These are phyloP conservation scores for Umbelopsis ramanniana DNA, from an alignment of 192 early-diverging fungal genomes.

Conservation along the genomic window DNA sequence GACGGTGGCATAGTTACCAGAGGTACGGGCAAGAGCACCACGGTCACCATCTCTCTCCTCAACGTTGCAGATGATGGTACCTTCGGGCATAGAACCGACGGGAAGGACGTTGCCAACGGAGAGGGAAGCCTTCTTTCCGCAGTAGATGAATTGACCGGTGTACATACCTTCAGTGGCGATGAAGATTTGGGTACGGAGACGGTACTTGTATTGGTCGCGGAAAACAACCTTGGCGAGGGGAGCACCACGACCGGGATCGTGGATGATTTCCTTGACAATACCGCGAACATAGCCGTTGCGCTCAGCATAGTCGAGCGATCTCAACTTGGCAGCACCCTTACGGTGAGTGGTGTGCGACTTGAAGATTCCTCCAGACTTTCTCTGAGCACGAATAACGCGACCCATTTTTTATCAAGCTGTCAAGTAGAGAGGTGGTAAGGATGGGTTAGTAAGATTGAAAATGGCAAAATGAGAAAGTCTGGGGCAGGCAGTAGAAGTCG, in stretches of 20 bases:
- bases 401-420: slow-evolving; percentile 72
- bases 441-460: background rate
- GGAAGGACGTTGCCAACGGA: slow-evolving; percentile 96
- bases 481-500: too few species aligned
- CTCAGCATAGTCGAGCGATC: slow-evolving; percentile 94
- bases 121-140: slow-evolving; percentile 95
- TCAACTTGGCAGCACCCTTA: slow-evolving; percentile 96
- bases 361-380: slow-evolving; percentile 99
- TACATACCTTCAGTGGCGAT: slow-evolving; percentile 98
- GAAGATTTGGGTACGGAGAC: slow-evolving; percentile 89
- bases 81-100: slow-evolving; percentile 93
- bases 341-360: slow-evolving; percentile 92
- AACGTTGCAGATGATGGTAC: slow-evolving; percentile 93
- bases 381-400: slow-evolving; percentile 98
- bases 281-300: slow-evolving; percentile 97
- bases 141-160: slow-evolving; percentile 99
- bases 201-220: slow-evolving; percentile 64
- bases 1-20: slow-evolving; percentile 98
- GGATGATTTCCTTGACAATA: slow-evolving; percentile 98
- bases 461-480: background rate
- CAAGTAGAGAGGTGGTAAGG: background rate
- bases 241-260: slow-evolving; percentile 97
- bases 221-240: slow-evolving; percentile 80
- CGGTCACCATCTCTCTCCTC: slow-evolving; percentile 98
- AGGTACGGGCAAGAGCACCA: slow-evolving; percentile 92